Evolutionary conservation across 2,329 filamentous ascomycete genomes (phyloP).

Genomic region (Fusarium sp.): DNA sequence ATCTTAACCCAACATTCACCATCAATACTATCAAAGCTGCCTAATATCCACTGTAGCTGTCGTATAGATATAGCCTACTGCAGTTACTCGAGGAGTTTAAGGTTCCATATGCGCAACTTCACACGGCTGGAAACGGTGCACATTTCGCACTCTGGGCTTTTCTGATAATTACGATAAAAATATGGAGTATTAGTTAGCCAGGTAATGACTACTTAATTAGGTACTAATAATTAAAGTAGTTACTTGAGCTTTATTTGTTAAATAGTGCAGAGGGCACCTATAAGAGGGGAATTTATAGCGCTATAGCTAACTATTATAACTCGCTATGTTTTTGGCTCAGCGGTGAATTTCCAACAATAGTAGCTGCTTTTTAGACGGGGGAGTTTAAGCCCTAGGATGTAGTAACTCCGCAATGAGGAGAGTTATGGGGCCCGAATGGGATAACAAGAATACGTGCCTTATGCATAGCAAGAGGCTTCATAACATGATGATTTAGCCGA

Average conservation of each 20-base stretch:
- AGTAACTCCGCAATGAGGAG: too few species aligned
- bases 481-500: too few species aligned
- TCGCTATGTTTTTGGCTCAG: too few species aligned
- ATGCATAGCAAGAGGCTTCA: too few species aligned
- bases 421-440: too few species aligned
- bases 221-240: neutral
- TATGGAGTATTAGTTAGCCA: neutral
- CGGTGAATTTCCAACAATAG: too few species aligned
- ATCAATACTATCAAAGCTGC: constrained; percentile 48
- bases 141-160: constrained; percentile 39
- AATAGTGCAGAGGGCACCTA: neutral
- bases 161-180: neutral
- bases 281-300: too few species aligned
- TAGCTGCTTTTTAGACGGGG: too few species aligned
- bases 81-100: constrained; percentile 39
- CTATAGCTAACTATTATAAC: too few species aligned
- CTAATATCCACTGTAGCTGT: constrained; percentile 45
- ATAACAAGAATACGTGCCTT: too few species aligned
- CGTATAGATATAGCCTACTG: constrained; percentile 41
- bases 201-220: neutral
- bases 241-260: neutral
- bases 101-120: constrained; percentile 39
- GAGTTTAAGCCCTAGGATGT: too few species aligned
- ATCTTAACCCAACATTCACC: constrained; percentile 36
- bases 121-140: constrained; percentile 48